A percentile compares a stretch with the other conserved stretches of the same genome.
Evolutionary conservation across 345 rosid species (phyloP).

Genomic region (Nasturtium officinale): DNA sequence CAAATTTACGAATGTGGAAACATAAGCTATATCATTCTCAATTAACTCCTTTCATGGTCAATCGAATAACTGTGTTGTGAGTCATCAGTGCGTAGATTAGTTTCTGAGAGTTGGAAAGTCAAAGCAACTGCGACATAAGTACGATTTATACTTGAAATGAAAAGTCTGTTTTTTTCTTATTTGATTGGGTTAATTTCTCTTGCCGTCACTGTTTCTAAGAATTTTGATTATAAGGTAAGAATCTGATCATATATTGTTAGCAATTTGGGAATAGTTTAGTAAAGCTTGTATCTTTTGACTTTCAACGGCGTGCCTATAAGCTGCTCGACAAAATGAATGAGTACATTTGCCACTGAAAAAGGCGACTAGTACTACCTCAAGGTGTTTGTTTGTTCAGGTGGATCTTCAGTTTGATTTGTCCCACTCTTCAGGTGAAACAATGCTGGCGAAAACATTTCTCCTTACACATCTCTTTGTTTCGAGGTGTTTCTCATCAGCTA

Average conservation of each 20-base stretch:
- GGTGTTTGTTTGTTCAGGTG: slow-evolving; percentile 8
- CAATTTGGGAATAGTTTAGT: background rate
- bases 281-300: background rate
- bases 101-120: slow-evolving; percentile 15
- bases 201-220: background rate
- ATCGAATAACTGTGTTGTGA: background rate
- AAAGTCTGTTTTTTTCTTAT: background rate
- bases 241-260: background rate
- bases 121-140: background rate
- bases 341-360: slow-evolving; percentile 3
- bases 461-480: slow-evolving; percentile 29
- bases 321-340: slow-evolving; percentile 32
- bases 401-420: background rate
- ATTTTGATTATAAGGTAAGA: background rate
- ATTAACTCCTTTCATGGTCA: background rate
- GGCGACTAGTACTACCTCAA: background rate
- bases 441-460: slow-evolving; percentile 42
- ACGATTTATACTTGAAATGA: background rate
- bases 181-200: background rate
- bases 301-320: slow-evolving; percentile 9
- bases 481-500: slow-evolving; percentile 53
- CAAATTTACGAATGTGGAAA: background rate
- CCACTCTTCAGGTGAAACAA: slow-evolving; percentile 19
- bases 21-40: background rate
- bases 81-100: background rate